Conservation (phyloP, 202 grass and related monocot species). For the Schoenoplectus tabernaemontani region DNA sequence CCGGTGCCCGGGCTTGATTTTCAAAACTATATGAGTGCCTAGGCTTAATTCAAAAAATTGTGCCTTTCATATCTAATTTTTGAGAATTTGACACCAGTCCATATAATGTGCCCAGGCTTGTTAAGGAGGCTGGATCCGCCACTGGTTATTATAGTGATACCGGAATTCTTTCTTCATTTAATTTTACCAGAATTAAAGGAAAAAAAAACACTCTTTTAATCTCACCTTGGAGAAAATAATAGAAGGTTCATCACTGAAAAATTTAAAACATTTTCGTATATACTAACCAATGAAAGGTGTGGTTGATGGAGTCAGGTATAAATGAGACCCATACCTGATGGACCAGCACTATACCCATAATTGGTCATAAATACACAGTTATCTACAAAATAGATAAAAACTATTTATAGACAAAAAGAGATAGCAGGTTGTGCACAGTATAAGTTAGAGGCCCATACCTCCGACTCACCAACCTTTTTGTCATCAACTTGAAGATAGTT, state of each 20-base stretch:
- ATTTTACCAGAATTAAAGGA: neutral
- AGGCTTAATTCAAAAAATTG: no score
- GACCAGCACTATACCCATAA: slow-evolving; percentile 19
- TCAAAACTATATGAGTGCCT: no score
- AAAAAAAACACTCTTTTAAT: neutral
- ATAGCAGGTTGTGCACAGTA: neutral
- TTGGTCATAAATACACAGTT: slow-evolving; percentile 6
- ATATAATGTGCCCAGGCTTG: no score
- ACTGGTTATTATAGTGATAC: no score
- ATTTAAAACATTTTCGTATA: neutral
- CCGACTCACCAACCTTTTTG: slow-evolving; percentile 11
- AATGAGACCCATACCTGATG: neutral
- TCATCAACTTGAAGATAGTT: neutral
- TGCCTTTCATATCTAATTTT: no score
- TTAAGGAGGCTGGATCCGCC: no score
- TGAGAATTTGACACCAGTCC: no score
- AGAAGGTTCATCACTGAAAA: neutral
- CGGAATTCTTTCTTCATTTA: neutral
- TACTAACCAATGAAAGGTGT: neutral
- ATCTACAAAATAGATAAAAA: neutral
- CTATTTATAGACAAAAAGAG: neutral
- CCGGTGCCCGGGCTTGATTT: no score
- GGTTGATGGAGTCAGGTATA: neutral
- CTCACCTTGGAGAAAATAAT: no score
- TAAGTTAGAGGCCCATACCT: slow-evolving; percentile 2